Evolutionary conservation across 2,329 filamentous ascomycete genomes (phyloP), one percentile per base, ranked within the genome.

Genomic region (Graphilbum ipis-grandicollis): DNA sequence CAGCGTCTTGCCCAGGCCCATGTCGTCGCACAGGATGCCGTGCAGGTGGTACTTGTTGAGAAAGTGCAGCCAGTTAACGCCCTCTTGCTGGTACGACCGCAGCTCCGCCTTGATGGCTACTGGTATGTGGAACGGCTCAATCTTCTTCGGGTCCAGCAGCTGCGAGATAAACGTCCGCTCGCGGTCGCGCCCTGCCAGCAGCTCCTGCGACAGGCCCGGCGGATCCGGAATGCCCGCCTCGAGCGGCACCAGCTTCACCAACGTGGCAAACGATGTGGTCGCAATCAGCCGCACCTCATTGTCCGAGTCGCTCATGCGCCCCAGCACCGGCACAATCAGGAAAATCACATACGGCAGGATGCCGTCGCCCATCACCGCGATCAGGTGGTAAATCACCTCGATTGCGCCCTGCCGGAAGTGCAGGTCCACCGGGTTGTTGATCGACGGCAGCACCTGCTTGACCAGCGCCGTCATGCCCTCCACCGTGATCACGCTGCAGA

Each of bases 311-410:
- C 90, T 96, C 90, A 98, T 98, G 32, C 90, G 78, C 37, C 90
- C 90, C 35, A 98, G 68, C 4, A 98, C 90, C 13, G 90, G 90
- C 12, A 96, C 92, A 41, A 98, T 92, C 45, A 98, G 72, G 72
- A 98, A 98, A 49, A 98, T 94, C 44, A 98, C 90, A 50, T 98
- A 98, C 3, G 92, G 90, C 22, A 98, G 60, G 39, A 98, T 98
- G 28, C 74, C 71, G 52, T 96, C 90, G 43, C 93, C 90, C 90
- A 98, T 98, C 36, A 94, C 86, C 41, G 92, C 83, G 44, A 98
- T 98, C 41, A 98, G 64, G 56, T 98, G 90, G 53, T 98, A 98
- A 41, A 98, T 81, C 47, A 76, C 84, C 57, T 98, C 90, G 39
- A 93, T 90, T 6, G 84, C 85, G 43, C 90, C 90, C 60, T 98